Percentiles rank a stretch among this genome's conserved stretches.
phyloP scores from a whole-genome alignment of 176 grass and related monocot species.

The Aegilops bicornis region DNA sequence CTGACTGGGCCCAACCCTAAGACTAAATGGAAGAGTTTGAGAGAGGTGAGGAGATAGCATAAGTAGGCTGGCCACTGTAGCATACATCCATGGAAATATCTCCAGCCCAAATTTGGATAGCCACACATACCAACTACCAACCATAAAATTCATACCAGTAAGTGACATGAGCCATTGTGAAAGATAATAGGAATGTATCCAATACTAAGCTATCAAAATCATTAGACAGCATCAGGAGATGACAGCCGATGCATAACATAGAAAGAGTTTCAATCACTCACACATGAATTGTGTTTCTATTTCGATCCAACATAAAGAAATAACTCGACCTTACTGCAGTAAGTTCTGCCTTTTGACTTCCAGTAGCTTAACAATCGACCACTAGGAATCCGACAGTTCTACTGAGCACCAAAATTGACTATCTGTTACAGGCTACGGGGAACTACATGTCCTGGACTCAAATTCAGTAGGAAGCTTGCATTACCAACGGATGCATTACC shows the following conservation, averaged over 20 bases:
- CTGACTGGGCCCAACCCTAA: background rate
- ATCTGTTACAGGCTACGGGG: background rate
- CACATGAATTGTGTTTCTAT: background rate
- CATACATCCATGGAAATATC: background rate
- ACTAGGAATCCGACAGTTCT: background rate
- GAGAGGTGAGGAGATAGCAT: background rate
- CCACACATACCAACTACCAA: background rate
- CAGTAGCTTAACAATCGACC: background rate
- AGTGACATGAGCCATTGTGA: background rate
- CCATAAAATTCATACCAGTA: background rate
- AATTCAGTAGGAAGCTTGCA: background rate
- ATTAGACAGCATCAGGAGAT: background rate
- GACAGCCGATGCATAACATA: background rate
- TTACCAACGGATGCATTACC: background rate
- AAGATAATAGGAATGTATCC: background rate
- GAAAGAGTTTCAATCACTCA: background rate
- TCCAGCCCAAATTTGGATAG: background rate
- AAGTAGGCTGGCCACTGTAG: background rate
- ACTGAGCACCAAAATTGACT: background rate
- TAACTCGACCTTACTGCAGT: background rate
- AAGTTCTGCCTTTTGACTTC: background rate
- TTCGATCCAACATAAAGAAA: background rate
- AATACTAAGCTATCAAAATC: slow-evolving; percentile 1
- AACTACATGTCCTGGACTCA: background rate
- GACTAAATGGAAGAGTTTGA: background rate